Evolutionary conservation across 345 rosid genomes (phyloP), one percentile per base, ranked within the genome.

Genomic region (Bretschneidera sinensis): DNA sequence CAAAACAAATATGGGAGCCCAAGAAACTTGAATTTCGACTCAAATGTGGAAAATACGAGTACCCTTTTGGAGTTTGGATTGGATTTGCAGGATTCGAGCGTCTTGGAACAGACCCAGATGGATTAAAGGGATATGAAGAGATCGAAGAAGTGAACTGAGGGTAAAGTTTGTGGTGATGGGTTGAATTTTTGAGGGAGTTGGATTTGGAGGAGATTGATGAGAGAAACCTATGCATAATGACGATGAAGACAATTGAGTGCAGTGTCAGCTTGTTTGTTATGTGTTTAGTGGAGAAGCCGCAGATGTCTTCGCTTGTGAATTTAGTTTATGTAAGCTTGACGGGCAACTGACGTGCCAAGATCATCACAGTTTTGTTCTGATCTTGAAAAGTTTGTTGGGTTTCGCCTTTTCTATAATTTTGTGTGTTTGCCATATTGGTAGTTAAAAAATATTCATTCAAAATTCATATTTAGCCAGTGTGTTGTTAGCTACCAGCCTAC

Each of bases 171-270:
- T 63, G 69, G 1, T 18, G 22, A 39, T 54, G 68, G 47, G 31
- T 61, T 0, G 21, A 58, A 61, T 47, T 70, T 63, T 47, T 75
- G 0, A 72, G 35, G 25, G 64, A 48, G 22, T 19, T 64, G 19
- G 71, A 61, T 60, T 63, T 72, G 45, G 64, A 61, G 39, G 67
- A 68, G 18, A 66, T 43, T 20, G 70, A 51, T 20, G 66, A 57
- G 14, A 78, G 71, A 24, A 78, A 63, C 58, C 75, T 79, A 17
- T 76, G 62, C 92, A 86, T 86, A 78, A 62, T 63, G 56, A 66
- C 28, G 18, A 45, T 4, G n/a, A 57, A 55, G n/a, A 16, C 19
- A 52, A 54, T 56, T 17, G 59, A 64, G 31, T 53, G 57, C 43
- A 4, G 45, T 11, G 45, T 13, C 4, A 39, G 10, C 15, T 2